Evolutionary conservation across 2,329 filamentous ascomycete species (phyloP), one percentile per base, ranked within the genome.

Genomic region (Penicillium fuscoglaucum): DNA sequence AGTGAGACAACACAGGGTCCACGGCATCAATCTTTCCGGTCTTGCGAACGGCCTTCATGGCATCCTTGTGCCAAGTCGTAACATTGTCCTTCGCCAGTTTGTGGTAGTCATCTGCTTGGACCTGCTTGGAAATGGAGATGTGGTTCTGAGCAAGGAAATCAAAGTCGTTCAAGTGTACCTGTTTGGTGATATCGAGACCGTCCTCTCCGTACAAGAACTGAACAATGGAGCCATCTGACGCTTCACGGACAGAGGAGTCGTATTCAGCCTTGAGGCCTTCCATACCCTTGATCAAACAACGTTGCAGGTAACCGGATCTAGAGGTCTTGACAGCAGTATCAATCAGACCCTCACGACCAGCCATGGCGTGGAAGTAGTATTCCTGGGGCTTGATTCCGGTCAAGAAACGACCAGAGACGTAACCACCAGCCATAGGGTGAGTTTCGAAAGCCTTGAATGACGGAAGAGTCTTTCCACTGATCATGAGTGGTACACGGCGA

Each of bases 341-440:
- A 72, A 99, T 99, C 65, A 99, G 81, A 82, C 95, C 95, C 83
- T 99, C 96, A 79, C 95, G 87, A 68, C 96, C 96, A 71, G 93
- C 95, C 96, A 99, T 99, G 76, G 96, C 92, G 84, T 99, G 95
- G 82, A 99, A 99, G 75, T 93, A 99, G 76, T 97, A 99, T 74
- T 99, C 96, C 71, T 99, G 95, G 5, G 95, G 95, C 55, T 93
- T 87, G 61, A 99, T 95, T 60, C 95, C 95, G 26, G 96, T 99
- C 82, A 99, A 89, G 84, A 99, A 99, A 73, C 95, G 91, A 71
- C 96, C 91, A 50, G 90, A 90, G 64, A 99, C 90, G 76, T 96
- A 99, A 19, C 95, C 95, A 69, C 93, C 93, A 52, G 95, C 95
- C 66, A 92, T 84, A 7, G 96, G 84, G 65, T 92, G 87, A 0